A percentile compares a stretch with the other conserved stretches of the same genome.
Evolutionary conservation across 345 rosid genomes (phyloP).

Genomic region (Lenwebbia sp.): DNA sequence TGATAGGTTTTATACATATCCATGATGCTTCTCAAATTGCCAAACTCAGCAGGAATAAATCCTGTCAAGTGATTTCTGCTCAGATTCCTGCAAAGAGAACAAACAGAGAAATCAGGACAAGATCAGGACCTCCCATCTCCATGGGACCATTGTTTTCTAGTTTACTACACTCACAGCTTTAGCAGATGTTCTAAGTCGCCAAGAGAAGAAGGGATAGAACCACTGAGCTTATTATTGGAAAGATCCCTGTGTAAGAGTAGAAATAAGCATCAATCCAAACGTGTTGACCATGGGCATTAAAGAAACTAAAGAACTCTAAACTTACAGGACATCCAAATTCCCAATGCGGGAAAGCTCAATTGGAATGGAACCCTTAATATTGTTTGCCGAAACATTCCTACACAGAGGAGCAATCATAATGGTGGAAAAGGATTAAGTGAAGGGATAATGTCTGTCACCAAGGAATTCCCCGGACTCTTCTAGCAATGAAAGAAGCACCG

Average conservation of each 20-base stretch:
- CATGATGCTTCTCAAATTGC: slow-evolving; percentile 78
- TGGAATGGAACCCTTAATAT: slow-evolving; percentile 65
- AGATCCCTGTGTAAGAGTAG: slow-evolving; percentile 48
- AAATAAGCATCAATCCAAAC: not conserved
- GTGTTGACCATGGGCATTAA: not conserved
- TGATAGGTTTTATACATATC: slow-evolving; percentile 43
- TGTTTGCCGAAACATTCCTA: slow-evolving; percentile 83
- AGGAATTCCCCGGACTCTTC: not conserved
- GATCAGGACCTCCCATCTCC: not conserved
- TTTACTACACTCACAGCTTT: slow-evolving; percentile 52
- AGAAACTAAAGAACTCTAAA: not conserved
- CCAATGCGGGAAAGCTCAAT: slow-evolving; percentile 88
- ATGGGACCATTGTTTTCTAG: not conserved
- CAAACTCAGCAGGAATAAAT: slow-evolving; percentile 72
- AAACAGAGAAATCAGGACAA: not conserved
- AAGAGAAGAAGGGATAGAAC: slow-evolving; percentile 76
- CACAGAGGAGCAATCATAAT: not conserved
- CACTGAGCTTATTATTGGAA: slow-evolving; percentile 70
- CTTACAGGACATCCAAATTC: slow-evolving; percentile 90
- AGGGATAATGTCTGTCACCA: not conserved
- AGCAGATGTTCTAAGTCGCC: slow-evolving; percentile 96
- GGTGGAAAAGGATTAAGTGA: not conserved
- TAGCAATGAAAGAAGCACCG: not conserved
- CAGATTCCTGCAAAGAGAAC: slow-evolving; percentile 46
- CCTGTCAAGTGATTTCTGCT: slow-evolving; percentile 73